Conservation (phyloP, 495 filamentous ascomycete species). For the Aspergillus steynii region DNA sequence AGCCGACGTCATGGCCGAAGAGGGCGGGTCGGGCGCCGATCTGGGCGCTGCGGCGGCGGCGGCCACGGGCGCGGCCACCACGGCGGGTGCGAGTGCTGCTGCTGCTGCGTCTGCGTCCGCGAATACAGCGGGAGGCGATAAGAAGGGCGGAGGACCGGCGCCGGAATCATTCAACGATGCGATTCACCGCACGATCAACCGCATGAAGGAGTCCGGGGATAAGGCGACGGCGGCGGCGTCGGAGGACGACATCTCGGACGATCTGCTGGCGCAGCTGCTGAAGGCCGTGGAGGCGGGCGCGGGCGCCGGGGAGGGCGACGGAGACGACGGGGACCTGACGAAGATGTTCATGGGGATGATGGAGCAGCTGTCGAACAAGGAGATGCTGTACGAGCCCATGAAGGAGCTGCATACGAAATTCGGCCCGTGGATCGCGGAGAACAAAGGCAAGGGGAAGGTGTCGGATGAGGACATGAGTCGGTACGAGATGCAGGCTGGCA, state of each 20-base stretch:
- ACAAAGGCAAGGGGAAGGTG: slow-evolving; percentile 60
- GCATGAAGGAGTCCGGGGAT: slow-evolving; percentile 85
- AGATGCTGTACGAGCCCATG: slow-evolving; percentile 98
- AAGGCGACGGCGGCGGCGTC: slow-evolving; percentile 76
- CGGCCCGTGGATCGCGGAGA: slow-evolving; percentile 81
- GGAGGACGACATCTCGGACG: slow-evolving; percentile 66
- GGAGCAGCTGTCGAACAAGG: slow-evolving; percentile 97
- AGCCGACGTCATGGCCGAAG: slow-evolving; percentile 78
- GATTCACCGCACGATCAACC: slow-evolving; percentile 87
- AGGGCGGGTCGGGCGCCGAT: slow-evolving; percentile 41
- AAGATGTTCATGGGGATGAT: slow-evolving; percentile 97
- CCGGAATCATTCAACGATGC: slow-evolving; percentile 80
- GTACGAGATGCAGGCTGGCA: slow-evolving; percentile 76
- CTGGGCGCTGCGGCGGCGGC: slow-evolving; percentile 9
- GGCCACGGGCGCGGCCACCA: slow-evolving; percentile 7
- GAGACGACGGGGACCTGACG: slow-evolving; percentile 80
- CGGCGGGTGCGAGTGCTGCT: slow-evolving; percentile 6
- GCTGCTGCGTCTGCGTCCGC: slow-evolving; percentile 16
- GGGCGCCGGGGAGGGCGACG: slow-evolving; percentile 42
- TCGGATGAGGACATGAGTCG: slow-evolving; percentile 68
- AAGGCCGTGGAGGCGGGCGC: slow-evolving; percentile 65
- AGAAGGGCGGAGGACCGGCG: slow-evolving; percentile 23
- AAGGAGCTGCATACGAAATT: slow-evolving; percentile 93
- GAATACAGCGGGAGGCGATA: slow-evolving; percentile 15
- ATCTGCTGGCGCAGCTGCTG: slow-evolving; percentile 80